Conservation (phyloP, 371 early-diverging fungal species). For the Parasitella parasitica region DNA sequence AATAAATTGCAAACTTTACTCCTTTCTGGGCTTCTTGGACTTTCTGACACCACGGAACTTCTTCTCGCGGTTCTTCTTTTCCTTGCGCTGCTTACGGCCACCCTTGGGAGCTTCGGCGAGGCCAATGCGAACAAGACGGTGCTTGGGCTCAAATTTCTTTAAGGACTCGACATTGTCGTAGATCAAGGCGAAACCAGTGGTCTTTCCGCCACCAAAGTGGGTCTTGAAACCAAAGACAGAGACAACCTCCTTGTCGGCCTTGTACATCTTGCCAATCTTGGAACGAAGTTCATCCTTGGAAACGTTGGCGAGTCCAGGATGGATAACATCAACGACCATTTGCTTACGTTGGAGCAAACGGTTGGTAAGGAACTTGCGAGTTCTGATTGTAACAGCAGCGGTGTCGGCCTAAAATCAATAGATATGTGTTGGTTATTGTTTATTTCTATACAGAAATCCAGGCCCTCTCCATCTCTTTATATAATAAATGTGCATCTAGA, state of each 20-base stretch:
- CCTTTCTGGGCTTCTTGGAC: conserved; percentile 65
- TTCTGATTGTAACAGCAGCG: conserved; percentile 90
- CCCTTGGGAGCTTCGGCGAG: conserved; percentile 74
- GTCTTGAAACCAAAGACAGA: conserved; percentile 96
- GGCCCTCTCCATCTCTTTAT: background rate
- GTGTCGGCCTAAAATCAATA: conserved; percentile 62
- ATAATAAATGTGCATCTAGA: background rate
- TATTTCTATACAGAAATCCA: no score
- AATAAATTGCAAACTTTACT: conserved; percentile 10
- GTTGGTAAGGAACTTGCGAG: conserved; percentile 99
- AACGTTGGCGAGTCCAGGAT: conserved; percentile 92
- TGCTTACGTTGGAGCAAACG: conserved; percentile 97
- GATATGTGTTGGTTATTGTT: background rate
- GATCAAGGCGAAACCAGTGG: conserved; percentile 96
- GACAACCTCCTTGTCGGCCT: conserved; percentile 87
- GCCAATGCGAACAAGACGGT: conserved; percentile 89
- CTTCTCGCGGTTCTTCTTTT: conserved; percentile 98
- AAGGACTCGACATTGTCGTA: conserved; percentile 95
- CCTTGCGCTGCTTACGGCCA: conserved; percentile 98
- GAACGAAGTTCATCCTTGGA: conserved; percentile 93
- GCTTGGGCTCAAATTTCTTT: conserved; percentile 99
- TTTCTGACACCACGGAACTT: conserved; percentile 98
- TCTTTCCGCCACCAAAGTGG: conserved; percentile 97
- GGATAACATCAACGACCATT: conserved; percentile 96
- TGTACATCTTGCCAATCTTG: conserved; percentile 96